Percentiles rank a stretch among this genome's conserved stretches.
phyloP scores from a whole-genome alignment of 495 filamentous ascomycete species.

The Neurospora sp. region DNA sequence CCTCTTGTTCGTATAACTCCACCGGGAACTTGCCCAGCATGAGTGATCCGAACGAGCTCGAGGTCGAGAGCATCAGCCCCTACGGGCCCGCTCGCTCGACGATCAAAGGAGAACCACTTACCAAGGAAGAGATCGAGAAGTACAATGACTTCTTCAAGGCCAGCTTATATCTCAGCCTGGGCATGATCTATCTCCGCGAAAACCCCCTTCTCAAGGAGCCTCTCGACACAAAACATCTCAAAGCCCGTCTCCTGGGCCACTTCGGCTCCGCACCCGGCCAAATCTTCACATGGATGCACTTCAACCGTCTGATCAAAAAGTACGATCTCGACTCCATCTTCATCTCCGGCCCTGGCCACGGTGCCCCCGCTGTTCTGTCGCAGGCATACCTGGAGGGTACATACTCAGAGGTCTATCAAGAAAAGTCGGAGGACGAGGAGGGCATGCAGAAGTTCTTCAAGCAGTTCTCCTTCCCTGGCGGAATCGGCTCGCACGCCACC shows the following conservation, averaged over 20 bases:
- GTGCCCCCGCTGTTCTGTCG: conserved; percentile 57
- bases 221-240: conserved; percentile 52
- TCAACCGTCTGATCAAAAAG: conserved; percentile 68
- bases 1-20: neutral
- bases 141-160: conserved; percentile 60
- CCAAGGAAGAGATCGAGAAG: conserved; percentile 52
- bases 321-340: conserved; percentile 61
- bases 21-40: conserved; percentile 11
- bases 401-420: conserved; percentile 63
- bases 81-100: conserved; percentile 59
- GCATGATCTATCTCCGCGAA: conserved; percentile 63
- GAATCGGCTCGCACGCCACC: conserved; percentile 61
- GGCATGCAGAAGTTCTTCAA: conserved; percentile 65
- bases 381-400: conserved; percentile 66
- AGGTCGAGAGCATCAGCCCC: conserved; percentile 45
- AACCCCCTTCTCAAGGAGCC: conserved; percentile 58
- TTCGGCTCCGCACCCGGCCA: conserved; percentile 67
- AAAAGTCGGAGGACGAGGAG: conserved; percentile 51
- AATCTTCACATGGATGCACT: conserved; percentile 67
- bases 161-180: conserved; percentile 59
- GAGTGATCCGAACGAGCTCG: conserved; percentile 21
- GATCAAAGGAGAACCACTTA: conserved; percentile 45
- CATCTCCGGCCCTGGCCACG: conserved; percentile 63
- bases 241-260: conserved; percentile 59
- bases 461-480: conserved; percentile 68